phyloP scores from a whole-genome alignment of 257 asterid species.

The Nicotiana benthamiana region DNA sequence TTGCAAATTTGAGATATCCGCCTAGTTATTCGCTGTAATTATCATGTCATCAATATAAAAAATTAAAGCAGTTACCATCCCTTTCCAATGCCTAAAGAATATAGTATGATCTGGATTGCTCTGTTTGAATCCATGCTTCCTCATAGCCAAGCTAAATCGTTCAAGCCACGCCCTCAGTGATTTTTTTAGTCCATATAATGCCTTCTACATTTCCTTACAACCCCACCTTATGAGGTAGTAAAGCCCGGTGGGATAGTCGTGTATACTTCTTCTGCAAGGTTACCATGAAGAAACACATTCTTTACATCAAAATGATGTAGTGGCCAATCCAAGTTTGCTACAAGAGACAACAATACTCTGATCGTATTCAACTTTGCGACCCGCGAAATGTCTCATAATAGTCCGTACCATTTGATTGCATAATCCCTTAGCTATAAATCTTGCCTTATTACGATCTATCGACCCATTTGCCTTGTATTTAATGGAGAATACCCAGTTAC shows the following conservation, averaged over 20 bases:
- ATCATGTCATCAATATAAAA: background rate
- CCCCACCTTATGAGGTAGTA: background rate
- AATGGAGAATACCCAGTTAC: background rate
- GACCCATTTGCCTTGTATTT: background rate
- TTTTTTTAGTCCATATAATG: no score
- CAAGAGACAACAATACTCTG: no score
- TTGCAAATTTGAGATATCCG: no score
- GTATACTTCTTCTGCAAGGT: background rate
- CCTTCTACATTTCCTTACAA: no score
- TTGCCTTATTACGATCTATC: background rate
- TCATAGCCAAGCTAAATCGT: background rate
- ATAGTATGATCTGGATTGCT: background rate
- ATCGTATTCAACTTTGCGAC: no score
- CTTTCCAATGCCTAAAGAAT: background rate
- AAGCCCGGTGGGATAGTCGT: background rate
- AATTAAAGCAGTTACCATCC: background rate
- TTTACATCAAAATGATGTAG: no score
- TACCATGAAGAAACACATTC: background rate
- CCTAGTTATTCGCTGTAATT: no score
- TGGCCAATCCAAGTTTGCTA: no score
- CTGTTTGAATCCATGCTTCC: background rate
- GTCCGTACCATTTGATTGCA: background rate
- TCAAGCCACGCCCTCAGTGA: background rate
- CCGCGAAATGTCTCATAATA: background rate
- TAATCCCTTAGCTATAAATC: background rate